A percentile compares a stretch with the other conserved stretches of the same genome.
These are phyloP conservation scores for Cercospora brassicicola DNA, from an alignment of 2,329 filamentous ascomycete species.

Conservation along the genomic window DNA sequence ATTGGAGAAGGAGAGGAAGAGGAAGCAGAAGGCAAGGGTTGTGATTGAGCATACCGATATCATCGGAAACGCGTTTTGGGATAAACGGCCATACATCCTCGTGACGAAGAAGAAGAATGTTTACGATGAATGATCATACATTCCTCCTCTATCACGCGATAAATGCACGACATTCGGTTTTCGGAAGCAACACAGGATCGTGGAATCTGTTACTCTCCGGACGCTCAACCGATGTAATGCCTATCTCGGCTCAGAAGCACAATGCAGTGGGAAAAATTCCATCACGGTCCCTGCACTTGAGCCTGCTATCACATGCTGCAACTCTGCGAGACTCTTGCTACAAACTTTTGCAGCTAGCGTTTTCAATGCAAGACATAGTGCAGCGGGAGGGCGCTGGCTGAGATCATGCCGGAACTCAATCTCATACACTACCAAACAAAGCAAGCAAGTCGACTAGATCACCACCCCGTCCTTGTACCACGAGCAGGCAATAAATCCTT, in stretches of 20 bases:
- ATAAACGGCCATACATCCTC: slow-evolving; percentile 72
- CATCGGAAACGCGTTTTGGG: slow-evolving; percentile 95
- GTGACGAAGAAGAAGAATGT: slow-evolving; percentile 26
- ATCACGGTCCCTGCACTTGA: neutral
- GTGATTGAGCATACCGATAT: slow-evolving; percentile 86
- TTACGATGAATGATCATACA: neutral
- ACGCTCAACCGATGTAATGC: neutral
- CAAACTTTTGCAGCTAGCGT: neutral
- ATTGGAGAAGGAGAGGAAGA: slow-evolving; percentile 77
- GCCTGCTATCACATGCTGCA: neutral
- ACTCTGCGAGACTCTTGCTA: neutral
- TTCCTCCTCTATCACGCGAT: neutral
- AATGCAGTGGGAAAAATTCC: neutral
- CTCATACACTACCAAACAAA: neutral
- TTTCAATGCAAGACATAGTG: neutral
- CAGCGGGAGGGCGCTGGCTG: neutral
- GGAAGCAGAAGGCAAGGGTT: slow-evolving; percentile 74
- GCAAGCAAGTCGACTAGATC: neutral
- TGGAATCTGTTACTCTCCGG: neutral
- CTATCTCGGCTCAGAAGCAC: neutral
- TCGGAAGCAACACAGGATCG: neutral
- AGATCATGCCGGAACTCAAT: slow-evolving; percentile 15
- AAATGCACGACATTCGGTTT: neutral
- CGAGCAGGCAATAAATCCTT: neutral
- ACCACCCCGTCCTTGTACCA: neutral